A percentile compares a stretch with the other conserved stretches of the same genome.
Evolutionary conservation across 768 basidiomycete species (phyloP).

Genomic region (Naganishia randhawae): DNA sequence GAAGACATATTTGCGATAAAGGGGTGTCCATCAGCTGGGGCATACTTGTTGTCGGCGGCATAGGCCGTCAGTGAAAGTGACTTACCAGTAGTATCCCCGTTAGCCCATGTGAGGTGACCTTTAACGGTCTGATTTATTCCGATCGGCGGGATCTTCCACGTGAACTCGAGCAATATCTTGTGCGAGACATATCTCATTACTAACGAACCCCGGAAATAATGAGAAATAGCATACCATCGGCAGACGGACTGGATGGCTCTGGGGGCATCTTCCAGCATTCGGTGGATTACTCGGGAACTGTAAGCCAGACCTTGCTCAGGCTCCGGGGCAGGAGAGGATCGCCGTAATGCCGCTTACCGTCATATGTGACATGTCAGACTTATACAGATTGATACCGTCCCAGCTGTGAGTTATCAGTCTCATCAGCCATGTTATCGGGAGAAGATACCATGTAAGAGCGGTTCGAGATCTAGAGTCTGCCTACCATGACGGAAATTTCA

Average conservation of each 20-base stretch:
- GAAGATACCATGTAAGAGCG: not conserved
- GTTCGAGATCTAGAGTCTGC: not conserved
- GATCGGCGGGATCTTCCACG: constrained; percentile 32
- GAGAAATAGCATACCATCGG: constrained; percentile 29
- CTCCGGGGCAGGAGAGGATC: too few relatives aligned
- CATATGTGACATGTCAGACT: constrained; percentile 39
- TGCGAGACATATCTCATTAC: constrained; percentile 38
- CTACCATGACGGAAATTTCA: constrained; percentile 17
- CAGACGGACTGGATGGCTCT: constrained; percentile 43
- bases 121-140: constrained; percentile 23
- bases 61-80: too few relatives aligned
- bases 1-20: not conserved
- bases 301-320: too few relatives aligned
- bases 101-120: constrained; percentile 50
- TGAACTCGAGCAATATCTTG: constrained; percentile 42
- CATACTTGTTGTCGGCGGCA: not conserved
- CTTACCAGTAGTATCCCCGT: constrained; percentile 62
- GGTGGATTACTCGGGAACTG: constrained; percentile 11
- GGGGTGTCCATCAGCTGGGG: too few relatives aligned
- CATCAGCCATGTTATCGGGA: too few relatives aligned
- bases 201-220: not conserved
- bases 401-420: constrained; percentile 40
- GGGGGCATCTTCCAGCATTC: constrained; percentile 34
- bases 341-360: not conserved
- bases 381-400: constrained; percentile 47